Evolutionary conservation across 495 filamentous ascomycete genomes (phyloP).

Genomic region (Umbilicaria muhlenbergii): DNA sequence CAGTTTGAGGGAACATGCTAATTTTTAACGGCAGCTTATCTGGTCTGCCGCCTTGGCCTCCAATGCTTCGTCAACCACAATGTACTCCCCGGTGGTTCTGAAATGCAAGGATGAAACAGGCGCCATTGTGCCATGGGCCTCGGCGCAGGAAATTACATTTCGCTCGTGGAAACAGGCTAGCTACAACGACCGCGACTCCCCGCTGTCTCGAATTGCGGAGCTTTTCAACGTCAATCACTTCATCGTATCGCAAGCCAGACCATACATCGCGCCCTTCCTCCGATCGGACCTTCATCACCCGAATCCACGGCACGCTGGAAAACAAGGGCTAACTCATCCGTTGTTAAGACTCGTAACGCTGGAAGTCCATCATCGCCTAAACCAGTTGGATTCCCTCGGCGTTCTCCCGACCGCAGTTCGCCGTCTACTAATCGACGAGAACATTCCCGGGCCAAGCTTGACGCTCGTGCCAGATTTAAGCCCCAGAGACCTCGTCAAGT

Average conservation of each 20-base stretch:
- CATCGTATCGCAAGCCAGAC: constrained; percentile 63
- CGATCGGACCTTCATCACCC: constrained; percentile 67
- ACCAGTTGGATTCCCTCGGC: constrained; percentile 64
- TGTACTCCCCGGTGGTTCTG: constrained; percentile 54
- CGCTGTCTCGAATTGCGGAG: constrained; percentile 68
- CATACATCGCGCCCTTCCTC: constrained; percentile 74
- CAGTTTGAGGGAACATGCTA: background rate
- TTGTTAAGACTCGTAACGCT: constrained; percentile 51
- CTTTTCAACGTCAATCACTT: constrained; percentile 92
- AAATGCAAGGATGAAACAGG: constrained; percentile 74
- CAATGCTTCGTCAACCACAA: constrained; percentile 56
- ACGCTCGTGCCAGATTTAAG: constrained; percentile 73
- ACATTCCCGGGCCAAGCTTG: constrained; percentile 62
- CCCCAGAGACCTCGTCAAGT: constrained; percentile 49
- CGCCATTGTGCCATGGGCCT: constrained; percentile 64
- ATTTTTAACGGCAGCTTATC: constrained; percentile 40
- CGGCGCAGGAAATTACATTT: constrained; percentile 50
- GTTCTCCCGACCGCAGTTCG: constrained; percentile 53
- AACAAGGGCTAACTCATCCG: constrained; percentile 41
- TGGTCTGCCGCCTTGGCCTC: constrained; percentile 91
- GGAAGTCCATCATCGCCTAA: constrained; percentile 69
- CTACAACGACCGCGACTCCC: constrained; percentile 63
- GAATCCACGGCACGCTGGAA: constrained; percentile 38
- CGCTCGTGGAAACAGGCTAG: constrained; percentile 50
- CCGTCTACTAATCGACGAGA: constrained; percentile 75